Evolutionary conservation across 2,329 filamentous ascomycete genomes (phyloP).

Genomic region (Cladosporium sp.): DNA sequence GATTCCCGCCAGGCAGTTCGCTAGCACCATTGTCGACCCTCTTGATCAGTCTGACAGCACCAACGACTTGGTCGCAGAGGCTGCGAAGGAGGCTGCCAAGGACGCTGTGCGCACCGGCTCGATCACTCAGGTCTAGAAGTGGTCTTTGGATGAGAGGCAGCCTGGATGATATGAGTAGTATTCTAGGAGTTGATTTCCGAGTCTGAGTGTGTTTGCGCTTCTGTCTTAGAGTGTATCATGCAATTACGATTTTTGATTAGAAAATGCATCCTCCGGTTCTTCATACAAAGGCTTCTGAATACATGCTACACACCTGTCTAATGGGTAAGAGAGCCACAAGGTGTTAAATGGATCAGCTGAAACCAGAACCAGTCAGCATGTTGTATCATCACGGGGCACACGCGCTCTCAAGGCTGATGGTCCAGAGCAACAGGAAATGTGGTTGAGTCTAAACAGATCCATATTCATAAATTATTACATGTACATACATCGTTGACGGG

Average conservation of each 20-base stretch:
- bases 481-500: too few relatives aligned
- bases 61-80: conserved; percentile 15
- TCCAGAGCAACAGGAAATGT: too few relatives aligned
- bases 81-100: conserved; percentile 19
- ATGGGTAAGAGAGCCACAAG: too few relatives aligned
- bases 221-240: neutral
- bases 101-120: conserved; percentile 19
- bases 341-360: too few relatives aligned
- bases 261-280: too few relatives aligned
- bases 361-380: too few relatives aligned
- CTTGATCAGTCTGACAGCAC: conserved; percentile 16
- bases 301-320: neutral
- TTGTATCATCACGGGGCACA: too few relatives aligned
- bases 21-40: conserved; percentile 26
- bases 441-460: too few relatives aligned
- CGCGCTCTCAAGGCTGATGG: too few relatives aligned
- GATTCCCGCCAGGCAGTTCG: conserved; percentile 36
- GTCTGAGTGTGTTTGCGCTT: neutral
- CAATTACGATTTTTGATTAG: neutral
- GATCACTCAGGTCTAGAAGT: neutral
- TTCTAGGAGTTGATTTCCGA: neutral
- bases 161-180: neutral
- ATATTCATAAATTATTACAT: too few relatives aligned
- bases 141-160: neutral
- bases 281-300: neutral